Conservation (phyloP, 1,284 basidiomycete species). For the Coniophora puteana region DNA sequence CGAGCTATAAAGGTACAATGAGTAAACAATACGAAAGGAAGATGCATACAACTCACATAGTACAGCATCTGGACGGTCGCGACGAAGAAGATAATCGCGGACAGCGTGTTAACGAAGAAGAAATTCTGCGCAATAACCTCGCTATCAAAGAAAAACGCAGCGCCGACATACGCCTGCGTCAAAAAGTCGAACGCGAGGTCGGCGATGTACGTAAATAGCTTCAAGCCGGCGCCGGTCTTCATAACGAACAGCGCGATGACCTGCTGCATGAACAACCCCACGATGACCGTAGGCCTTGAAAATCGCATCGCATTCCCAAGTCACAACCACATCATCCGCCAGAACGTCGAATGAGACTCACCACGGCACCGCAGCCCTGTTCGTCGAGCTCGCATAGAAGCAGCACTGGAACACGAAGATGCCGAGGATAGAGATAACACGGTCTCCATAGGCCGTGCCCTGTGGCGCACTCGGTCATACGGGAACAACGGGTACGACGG, state of each 20-base stretch:
- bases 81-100: conserved; percentile 83
- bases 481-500: background rate
- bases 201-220: conserved; percentile 80
- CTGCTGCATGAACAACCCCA: conserved; percentile 84
- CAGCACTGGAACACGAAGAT: conserved; percentile 72
- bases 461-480: conserved; percentile 22
- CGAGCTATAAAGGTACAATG: conserved; percentile 37
- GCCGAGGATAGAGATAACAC: conserved; percentile 78
- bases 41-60: conserved; percentile 39
- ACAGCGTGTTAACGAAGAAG: conserved; percentile 81
- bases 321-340: too few species aligned
- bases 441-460: conserved; percentile 70
- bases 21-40: background rate
- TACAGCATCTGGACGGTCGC: conserved; percentile 87
- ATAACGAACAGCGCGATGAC: conserved; percentile 83
- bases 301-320: conserved; percentile 7
- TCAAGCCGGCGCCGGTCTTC: conserved; percentile 76
- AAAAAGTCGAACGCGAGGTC: conserved; percentile 73
- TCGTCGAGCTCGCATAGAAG: conserved; percentile 63
- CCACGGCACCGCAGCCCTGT: conserved; percentile 68
- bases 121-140: conserved; percentile 61
- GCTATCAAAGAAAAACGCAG: conserved; percentile 75
- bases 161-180: conserved; percentile 57
- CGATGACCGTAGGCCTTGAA: conserved; percentile 75
- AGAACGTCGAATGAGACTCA: conserved; percentile 20